Base-by-base conservation (phyloP, 2,329 filamentous ascomycete genomes). In the Myriosclerotinia duriaeana region DNA sequence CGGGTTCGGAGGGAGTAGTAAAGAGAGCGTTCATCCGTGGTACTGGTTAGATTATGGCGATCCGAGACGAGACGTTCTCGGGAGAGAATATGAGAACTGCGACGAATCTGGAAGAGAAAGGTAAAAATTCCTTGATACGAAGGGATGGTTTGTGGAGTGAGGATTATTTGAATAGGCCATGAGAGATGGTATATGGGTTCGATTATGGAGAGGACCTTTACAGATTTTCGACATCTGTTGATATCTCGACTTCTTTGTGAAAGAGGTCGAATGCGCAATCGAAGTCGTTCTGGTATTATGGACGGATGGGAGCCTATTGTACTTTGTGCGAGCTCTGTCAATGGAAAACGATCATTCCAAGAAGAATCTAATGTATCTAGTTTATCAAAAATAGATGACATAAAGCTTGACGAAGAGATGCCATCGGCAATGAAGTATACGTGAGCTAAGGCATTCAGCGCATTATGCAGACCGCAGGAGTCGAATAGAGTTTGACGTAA, bases 361-460 rank as follows among this genome's bases (percentile, higher is more conserved):
- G 79, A 79, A 7, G 74, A 77, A 74, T 79, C 82, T 20, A 83
- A 73, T 1, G 79, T 81, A 71, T 95, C 90, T 54, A 97, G 84
- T 59, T 89, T 87, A 65, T 88, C 85, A 74, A 97, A 97, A 1
- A 97, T 77, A 15, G 84, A 84, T 36, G 83, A 82, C 15, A 89
- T 85, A 71, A 97, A 89, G 0, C 80, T 78, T 56, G 89, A 84
- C 1, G 89, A 85, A 0, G 87, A 79, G 0, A 87, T 84, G 2
- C 92, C 91, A 72, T 97, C 88, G 20, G 85, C 85, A 78, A 90
- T 89, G 30, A 97, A 83, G 75, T 93, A 97, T 20, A 97, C 79
- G 50, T 84, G 79, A 44, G 91, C 86, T 40, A 98, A 79, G 0
- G 87, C 85, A 65, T 88, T 80, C 0, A 97, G 79, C 0, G 87